phyloP scores from a whole-genome alignment of 441 rosid genomes.

The Manihot esculenta region DNA sequence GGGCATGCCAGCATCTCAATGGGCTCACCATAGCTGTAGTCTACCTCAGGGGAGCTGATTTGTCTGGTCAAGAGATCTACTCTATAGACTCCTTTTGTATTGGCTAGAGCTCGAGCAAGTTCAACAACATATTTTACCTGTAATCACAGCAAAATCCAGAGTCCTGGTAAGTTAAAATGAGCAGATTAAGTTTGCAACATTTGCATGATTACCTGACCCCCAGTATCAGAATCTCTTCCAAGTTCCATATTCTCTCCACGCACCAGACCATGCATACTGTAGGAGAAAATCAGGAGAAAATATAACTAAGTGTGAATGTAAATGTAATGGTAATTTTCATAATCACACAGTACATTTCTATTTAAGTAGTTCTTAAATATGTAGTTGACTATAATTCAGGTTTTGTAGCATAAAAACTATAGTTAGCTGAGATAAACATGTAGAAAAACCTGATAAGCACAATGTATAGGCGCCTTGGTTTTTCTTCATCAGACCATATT shows the following conservation, averaged over 20 bases:
- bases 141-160: neutral
- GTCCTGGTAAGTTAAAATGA: neutral
- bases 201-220: slow-evolving; percentile 58
- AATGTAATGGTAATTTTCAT: neutral
- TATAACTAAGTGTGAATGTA: slow-evolving; percentile 1
- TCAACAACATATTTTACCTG: slow-evolving; percentile 79
- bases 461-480: slow-evolving; percentile 53
- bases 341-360: neutral
- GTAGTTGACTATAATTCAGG: neutral
- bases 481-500: slow-evolving; percentile 52
- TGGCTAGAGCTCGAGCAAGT: slow-evolving; percentile 67
- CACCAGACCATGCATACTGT: slow-evolving; percentile 64
- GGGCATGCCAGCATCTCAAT: slow-evolving; percentile 85
- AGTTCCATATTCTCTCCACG: slow-evolving; percentile 87
- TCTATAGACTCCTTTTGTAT: slow-evolving; percentile 54
- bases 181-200: neutral
- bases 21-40: slow-evolving; percentile 72
- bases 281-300: slow-evolving; percentile 9
- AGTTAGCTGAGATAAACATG: neutral
- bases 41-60: slow-evolving; percentile 63
- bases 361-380: neutral
- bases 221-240: slow-evolving; percentile 80
- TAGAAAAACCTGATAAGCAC: slow-evolving; percentile 55
- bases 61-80: slow-evolving; percentile 73
- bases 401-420: neutral